phyloP scores from a whole-genome alignment of 2,329 filamentous ascomycete species.

The Rasamsonia emersonii region DNA sequence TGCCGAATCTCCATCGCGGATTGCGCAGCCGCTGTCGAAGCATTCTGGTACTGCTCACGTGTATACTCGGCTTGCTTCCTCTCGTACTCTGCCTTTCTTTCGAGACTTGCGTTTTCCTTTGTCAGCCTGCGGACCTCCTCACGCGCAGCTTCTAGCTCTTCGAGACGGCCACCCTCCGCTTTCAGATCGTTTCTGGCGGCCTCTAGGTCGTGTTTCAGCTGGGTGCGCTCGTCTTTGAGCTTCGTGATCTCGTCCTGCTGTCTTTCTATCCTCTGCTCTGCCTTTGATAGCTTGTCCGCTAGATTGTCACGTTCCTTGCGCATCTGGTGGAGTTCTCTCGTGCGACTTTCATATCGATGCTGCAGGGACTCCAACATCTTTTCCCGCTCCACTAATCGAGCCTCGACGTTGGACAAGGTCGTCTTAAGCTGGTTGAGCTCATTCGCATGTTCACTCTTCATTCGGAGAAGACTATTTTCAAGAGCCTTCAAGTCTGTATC shows the following conservation, averaged over 20 bases:
- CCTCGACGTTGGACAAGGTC: slow-evolving; percentile 17
- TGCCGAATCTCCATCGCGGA: slow-evolving; percentile 29
- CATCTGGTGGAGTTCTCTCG: slow-evolving; percentile 27
- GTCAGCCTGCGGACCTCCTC: slow-evolving; percentile 31
- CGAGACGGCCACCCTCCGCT: slow-evolving; percentile 29
- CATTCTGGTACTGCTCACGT: slow-evolving; percentile 39
- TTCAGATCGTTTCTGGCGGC: slow-evolving; percentile 32
- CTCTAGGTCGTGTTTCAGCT: slow-evolving; percentile 31
- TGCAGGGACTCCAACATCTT: slow-evolving; percentile 28
- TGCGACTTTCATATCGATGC: slow-evolving; percentile 37
- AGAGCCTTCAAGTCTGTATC: slow-evolving; percentile 19
- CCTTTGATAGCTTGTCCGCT: slow-evolving; percentile 19
- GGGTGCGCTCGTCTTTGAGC: slow-evolving; percentile 32
- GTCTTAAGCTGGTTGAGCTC: slow-evolving; percentile 24
- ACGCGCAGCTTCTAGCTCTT: slow-evolving; percentile 32
- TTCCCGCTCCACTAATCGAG: slow-evolving; percentile 25
- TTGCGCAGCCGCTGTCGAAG: slow-evolving; percentile 36
- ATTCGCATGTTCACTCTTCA: slow-evolving; percentile 21
- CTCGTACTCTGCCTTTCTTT: slow-evolving; percentile 33
- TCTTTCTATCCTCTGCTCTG: slow-evolving; percentile 25
- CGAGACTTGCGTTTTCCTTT: slow-evolving; percentile 26
- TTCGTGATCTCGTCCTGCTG: slow-evolving; percentile 29
- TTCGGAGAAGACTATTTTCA: slow-evolving; percentile 22
- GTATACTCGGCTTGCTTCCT: slow-evolving; percentile 38
- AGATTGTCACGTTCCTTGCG: slow-evolving; percentile 28